phyloP scores from a whole-genome alignment of 805 yeast genomes.

The Scheffersomyces ergatensis region DNA sequence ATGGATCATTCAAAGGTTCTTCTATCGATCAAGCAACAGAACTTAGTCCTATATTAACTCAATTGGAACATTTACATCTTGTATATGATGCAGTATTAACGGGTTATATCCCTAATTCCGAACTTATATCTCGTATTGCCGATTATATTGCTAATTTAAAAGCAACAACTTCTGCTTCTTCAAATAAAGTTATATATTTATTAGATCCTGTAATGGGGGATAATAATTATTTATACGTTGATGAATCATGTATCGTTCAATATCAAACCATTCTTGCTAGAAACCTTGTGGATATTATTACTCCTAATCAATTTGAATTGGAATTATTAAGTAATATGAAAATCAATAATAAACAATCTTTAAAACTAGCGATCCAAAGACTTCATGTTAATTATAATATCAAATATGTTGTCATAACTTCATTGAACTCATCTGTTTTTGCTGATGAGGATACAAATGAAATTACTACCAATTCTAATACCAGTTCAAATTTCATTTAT shows the following conservation, averaged over 20 bases:
- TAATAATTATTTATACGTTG: conserved; percentile 67
- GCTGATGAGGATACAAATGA: neutral
- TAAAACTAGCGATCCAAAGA: conserved; percentile 44
- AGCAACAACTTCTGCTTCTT: neutral
- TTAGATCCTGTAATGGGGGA: conserved; percentile 84
- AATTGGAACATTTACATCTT: conserved; percentile 46
- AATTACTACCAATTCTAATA: neutral
- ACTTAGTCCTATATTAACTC: conserved; percentile 50
- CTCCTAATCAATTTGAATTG: conserved; percentile 90
- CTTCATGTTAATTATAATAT: conserved; percentile 52
- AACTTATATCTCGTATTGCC: conserved; percentile 37
- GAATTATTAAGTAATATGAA: conserved; percentile 62
- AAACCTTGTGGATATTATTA: conserved; percentile 64
- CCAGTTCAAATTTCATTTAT: conserved; percentile 16
- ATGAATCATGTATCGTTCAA: conserved; percentile 38
- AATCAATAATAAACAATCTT: conserved; percentile 35
- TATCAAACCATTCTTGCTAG: conserved; percentile 48
- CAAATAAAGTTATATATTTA: conserved; percentile 47
- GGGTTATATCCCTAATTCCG: conserved; percentile 66
- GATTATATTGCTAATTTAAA: conserved; percentile 37
- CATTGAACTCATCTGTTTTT: conserved; percentile 34
- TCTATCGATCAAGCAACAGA: conserved; percentile 41
- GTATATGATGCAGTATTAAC: conserved; percentile 57
- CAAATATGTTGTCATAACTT: conserved; percentile 65
- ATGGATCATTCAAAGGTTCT: conserved; percentile 63